Evolutionary conservation across 169 alveolate species (phyloP), one percentile per base, ranked within the genome.

Genomic region (Plasmodium relictum): DNA sequence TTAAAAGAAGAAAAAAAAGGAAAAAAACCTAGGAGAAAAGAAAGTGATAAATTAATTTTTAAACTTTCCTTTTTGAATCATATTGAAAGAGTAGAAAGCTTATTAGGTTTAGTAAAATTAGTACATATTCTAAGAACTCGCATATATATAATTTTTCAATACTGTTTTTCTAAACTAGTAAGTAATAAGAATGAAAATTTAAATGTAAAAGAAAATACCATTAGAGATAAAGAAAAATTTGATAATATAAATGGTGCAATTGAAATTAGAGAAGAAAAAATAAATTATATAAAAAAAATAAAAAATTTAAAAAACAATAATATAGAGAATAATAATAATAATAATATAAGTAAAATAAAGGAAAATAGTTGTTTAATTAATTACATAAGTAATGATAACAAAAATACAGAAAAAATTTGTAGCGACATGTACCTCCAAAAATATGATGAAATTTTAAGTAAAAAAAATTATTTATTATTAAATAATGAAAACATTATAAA

Each of bases 81-180:
- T 31, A 3, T 31, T 31, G 39, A 31, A 31, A 31, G 3, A 31
- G 39, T 31, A 31, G 39, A 31, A 3, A 31, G 39, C 3, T 12
- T 41, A 48, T 44, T 39, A 12, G 74, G 74, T 14, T 22, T 74
- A 9, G 44, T 26, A 61, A 74, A 74, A 62, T 56, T 74, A 62
- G 20, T 74, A 37, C 42, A 44, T 52, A 22, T 24, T 42, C 61
- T 74, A 24, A 74, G 26, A 74, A 74, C 31, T 22, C n/a, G 6
- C 31, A 7, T 45, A 5, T 45, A 61, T 54, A 39, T 31, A 74
- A 61, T 39, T 14, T 24, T 74, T 41, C 22, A 69, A 45, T 39
- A 44, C 41, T 31, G 10, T 56, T 62, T 74, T 18, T 20, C 56
- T 31, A 74, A 62, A 41, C 6, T 48, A 3, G 39, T 18, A 54